Percentiles rank a stretch among this genome's conserved stretches.
These are phyloP conservation scores for Crucihimalaya himalaica DNA, from an alignment of 345 rosid genomes.

Conservation along the genomic window DNA sequence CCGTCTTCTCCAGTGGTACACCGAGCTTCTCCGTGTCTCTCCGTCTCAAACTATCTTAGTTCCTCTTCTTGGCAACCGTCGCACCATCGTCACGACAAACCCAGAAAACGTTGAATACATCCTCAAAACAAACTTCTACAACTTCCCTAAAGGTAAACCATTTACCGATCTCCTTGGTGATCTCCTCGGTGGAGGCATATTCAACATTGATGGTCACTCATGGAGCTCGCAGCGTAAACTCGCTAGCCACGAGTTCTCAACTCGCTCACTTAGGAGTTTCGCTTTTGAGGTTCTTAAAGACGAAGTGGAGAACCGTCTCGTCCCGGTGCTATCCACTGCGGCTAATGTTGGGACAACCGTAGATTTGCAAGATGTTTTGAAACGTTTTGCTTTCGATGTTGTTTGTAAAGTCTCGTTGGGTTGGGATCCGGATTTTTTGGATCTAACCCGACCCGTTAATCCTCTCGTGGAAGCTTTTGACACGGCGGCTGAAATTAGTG, in stretches of 20 bases:
- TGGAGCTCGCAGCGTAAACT: constrained; percentile 71
- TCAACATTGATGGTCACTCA: constrained; percentile 64
- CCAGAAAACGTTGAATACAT: constrained; percentile 64
- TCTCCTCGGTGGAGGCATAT: constrained; percentile 73
- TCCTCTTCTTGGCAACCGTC: constrained; percentile 40
- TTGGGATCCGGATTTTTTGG: constrained; percentile 65
- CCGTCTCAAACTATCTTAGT: constrained; percentile 28
- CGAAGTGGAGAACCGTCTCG: constrained; percentile 49
- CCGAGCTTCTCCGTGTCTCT: constrained; percentile 23
- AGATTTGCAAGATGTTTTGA: constrained; percentile 68
- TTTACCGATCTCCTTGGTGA: constrained; percentile 63
- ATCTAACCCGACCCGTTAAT: constrained; percentile 53
- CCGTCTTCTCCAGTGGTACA: constrained; percentile 37
- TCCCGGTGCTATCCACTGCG: constrained; percentile 46
- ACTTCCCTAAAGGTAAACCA: constrained; percentile 72
- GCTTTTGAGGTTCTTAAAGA: constrained; percentile 48
- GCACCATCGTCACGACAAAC: constrained; percentile 54
- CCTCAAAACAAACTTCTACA: constrained; percentile 58
- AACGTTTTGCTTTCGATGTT: constrained; percentile 64
- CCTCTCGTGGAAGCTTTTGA: constrained; percentile 65
- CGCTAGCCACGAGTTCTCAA: constrained; percentile 66
- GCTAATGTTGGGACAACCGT: not conserved
- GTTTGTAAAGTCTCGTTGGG: constrained; percentile 69
- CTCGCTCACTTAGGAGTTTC: constrained; percentile 46
- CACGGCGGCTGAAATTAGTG: constrained; percentile 59